Evolutionary conservation across 1,284 basidiomycete species (phyloP), one percentile per base, ranked within the genome.

Genomic region (Stereum hirsutum): DNA sequence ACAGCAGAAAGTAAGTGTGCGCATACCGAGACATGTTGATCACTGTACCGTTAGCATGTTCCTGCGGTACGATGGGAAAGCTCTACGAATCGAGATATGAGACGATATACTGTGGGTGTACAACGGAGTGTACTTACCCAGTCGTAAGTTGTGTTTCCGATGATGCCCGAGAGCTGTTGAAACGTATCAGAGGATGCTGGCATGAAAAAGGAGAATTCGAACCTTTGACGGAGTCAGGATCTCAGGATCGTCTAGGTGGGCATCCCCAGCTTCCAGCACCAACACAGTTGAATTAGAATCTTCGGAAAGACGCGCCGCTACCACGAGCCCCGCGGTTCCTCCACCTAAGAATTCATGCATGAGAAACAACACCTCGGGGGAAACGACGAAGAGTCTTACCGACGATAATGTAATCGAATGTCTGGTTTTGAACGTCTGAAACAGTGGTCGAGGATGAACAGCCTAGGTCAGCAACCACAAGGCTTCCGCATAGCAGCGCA

Each of bases 251-350:
- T 59, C 51, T 12, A 61, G 19, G 43, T 61, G 56, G 12, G 52
- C 53, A 8, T 50, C 49, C 7, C 66, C 66, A 6, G 63, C 64
- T 49, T 68, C 65, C 10, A 68, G 51, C 6, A 68, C 62, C 14
- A 61, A 50, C 14, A 66, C 63, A 5, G 63, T 44, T 12, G 44
- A 50, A 20, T 26, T 20, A 4, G 53, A 45, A 37, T 57, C 50
- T 31, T 56, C 55, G n/a, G 48, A 43, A 14, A 58, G 51, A 10
- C 55, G 49, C 5, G 43, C 46, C 7, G 55, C 57, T 12, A 58
- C 34, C 8, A 51, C 49, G 2, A 58, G 49, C 1, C 57, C 57
- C n/a, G 53, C 52, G n/a, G 45, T 43, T 30, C 48, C 47, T 36
- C 43, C 48, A 35, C 48, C 48, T 49, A 17, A 4, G 31, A 3